Evolutionary conservation across 179 eudicot species (phyloP).

Genomic region (Patellifolia procumbens): DNA sequence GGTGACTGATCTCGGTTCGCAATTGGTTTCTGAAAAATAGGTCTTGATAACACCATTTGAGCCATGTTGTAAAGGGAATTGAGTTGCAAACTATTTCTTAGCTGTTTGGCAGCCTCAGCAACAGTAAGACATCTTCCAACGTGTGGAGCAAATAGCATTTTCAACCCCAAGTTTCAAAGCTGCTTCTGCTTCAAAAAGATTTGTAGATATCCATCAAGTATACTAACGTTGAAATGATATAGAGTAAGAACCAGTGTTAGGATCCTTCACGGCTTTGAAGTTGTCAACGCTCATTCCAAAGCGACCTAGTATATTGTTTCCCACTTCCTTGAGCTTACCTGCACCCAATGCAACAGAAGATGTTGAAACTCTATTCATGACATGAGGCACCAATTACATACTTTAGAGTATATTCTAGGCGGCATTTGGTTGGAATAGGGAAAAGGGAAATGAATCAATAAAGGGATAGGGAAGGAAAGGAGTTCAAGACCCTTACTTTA

Average conservation of each 20-base stretch:
- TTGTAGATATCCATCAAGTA: neutral
- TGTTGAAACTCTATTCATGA: neutral
- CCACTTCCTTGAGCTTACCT: constrained; percentile 92
- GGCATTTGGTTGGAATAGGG: too few relatives aligned
- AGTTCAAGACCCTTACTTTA: too few relatives aligned
- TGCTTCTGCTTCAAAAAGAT: neutral
- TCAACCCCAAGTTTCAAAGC: constrained; percentile 1
- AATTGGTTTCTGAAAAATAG: constrained; percentile 3
- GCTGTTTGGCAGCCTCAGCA: constrained; percentile 11
- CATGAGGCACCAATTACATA: neutral
- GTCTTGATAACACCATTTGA: neutral
- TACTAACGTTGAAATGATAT: constrained; percentile 62
- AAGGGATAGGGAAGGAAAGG: too few relatives aligned
- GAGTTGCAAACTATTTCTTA: neutral
- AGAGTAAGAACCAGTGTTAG: constrained; percentile 92
- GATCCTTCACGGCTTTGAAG: constrained; percentile 94
- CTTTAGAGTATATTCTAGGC: neutral
- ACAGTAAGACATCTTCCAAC: neutral
- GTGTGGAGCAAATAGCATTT: constrained; percentile 15
- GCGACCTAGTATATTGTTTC: constrained; percentile 79
- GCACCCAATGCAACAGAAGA: constrained; percentile 25
- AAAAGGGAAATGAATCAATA: too few relatives aligned
- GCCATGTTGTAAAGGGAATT: neutral
- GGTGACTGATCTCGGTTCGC: neutral
- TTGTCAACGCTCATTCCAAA: constrained; percentile 98